phyloP scores from a whole-genome alignment of 2,329 filamentous ascomycete species.

The Clathrospora elynae region DNA sequence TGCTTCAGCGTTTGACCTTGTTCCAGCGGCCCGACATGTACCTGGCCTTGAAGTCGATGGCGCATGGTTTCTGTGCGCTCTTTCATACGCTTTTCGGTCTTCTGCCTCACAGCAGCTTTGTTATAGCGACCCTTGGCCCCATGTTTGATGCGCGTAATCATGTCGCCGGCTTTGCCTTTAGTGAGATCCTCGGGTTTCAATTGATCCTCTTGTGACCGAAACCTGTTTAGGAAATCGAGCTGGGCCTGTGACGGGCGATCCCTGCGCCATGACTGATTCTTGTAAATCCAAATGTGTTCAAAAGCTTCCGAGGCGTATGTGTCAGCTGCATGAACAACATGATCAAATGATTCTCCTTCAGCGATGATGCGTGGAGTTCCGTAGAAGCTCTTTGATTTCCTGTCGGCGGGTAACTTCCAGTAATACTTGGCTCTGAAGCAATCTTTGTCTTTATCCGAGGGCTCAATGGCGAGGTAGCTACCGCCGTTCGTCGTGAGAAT shows the following conservation, averaged over 20 bases:
- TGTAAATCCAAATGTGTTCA: constrained; percentile 68
- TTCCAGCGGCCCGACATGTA: constrained; percentile 55
- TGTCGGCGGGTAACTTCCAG: constrained; percentile 45
- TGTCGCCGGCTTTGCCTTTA: constrained; percentile 82
- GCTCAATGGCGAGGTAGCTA: constrained; percentile 64
- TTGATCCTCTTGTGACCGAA: constrained; percentile 60
- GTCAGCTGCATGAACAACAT: constrained; percentile 84
- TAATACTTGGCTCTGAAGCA: constrained; percentile 51
- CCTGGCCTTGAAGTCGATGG: constrained; percentile 50
- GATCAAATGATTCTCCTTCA: constrained; percentile 66
- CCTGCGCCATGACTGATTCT: constrained; percentile 71
- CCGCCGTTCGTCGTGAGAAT: constrained; percentile 67
- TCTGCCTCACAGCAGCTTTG: constrained; percentile 45
- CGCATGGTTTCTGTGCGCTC: constrained; percentile 57
- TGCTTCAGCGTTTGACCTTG: constrained; percentile 13
- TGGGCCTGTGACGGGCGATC: constrained; percentile 65
- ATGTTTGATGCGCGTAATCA: constrained; percentile 90
- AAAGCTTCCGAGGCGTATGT: constrained; percentile 74
- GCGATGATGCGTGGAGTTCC: constrained; percentile 72
- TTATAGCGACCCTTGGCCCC: constrained; percentile 68
- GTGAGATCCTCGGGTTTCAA: constrained; percentile 65
- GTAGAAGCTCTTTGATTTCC: constrained; percentile 60
- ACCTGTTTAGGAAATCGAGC: constrained; percentile 71
- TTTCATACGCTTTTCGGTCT: constrained; percentile 28
- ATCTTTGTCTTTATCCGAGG: constrained; percentile 49